These are phyloP conservation scores for Gossypium davidsonii DNA, from an alignment of 441 rosid genomes.

Conservation along the genomic window DNA sequence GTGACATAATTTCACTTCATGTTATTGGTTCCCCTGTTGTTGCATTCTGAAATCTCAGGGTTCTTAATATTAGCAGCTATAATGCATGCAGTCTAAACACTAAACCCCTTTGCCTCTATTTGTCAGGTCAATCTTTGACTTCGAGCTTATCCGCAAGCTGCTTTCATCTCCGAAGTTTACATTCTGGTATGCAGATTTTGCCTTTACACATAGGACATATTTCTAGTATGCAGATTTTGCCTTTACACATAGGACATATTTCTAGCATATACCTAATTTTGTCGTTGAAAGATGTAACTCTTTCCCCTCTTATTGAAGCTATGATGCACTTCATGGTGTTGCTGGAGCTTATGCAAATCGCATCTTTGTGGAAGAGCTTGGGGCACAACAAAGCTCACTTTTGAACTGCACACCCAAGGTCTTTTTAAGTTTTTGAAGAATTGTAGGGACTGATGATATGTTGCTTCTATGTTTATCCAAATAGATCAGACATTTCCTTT, in stretches of 20 bases:
- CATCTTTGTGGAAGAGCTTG: slow-evolving; percentile 93
- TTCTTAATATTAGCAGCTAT: neutral
- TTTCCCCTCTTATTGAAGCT: slow-evolving; percentile 36
- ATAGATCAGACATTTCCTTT: neutral
- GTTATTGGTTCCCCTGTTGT: neutral
- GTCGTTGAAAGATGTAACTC: neutral
- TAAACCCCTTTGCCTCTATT: slow-evolving; percentile 9
- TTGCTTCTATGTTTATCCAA: neutral
- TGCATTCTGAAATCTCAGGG: neutral
- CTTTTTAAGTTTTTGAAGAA: slow-evolving; percentile 15
- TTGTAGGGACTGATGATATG: neutral
- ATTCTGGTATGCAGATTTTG: slow-evolving; percentile 60
- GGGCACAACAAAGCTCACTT: slow-evolving; percentile 69
- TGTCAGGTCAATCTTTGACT: slow-evolving; percentile 86
- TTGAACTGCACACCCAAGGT: slow-evolving; percentile 92
- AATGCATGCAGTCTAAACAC: neutral
- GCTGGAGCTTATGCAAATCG: slow-evolving; percentile 91
- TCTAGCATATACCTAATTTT: slow-evolving; percentile 2
- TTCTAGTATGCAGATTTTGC: slow-evolving; percentile 28
- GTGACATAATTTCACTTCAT: slow-evolving; percentile 3
- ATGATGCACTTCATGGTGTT: slow-evolving; percentile 94
- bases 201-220: neutral
- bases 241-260: neutral
- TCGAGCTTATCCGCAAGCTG: slow-evolving; percentile 67
- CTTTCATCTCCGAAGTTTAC: slow-evolving; percentile 78